Percentiles rank a stretch among this genome's conserved stretches.
These are phyloP conservation scores for Sugiyamaella pinicola DNA, from an alignment of 1,139 yeast genomes.

Conservation along the genomic window DNA sequence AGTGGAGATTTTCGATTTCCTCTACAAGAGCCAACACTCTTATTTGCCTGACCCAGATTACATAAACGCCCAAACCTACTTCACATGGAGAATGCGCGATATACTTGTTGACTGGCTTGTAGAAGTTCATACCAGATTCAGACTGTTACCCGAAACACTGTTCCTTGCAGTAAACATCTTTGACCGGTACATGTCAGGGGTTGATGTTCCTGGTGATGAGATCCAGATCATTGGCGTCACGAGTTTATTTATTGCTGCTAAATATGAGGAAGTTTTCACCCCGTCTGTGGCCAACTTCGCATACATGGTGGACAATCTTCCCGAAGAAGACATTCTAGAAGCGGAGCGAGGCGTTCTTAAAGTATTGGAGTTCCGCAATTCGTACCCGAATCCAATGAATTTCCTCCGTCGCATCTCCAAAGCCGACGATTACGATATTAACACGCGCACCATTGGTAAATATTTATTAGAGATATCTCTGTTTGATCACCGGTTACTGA, in stretches of 20 bases:
- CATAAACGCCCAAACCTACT: conserved; percentile 62
- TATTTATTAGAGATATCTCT: conserved; percentile 80
- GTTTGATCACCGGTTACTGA: conserved; percentile 79
- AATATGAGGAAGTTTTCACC: conserved; percentile 91
- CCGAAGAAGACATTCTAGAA: conserved; percentile 81
- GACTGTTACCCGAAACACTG: conserved; percentile 86
- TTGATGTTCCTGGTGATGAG: conserved; percentile 78
- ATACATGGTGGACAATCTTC: conserved; percentile 80
- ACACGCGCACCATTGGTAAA: conserved; percentile 88
- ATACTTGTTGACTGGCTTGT: conserved; percentile 94
- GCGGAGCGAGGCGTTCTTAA: conserved; percentile 85
- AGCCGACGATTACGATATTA: conserved; percentile 94
- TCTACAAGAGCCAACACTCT: conserved; percentile 70
- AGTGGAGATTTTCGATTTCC: conserved; percentile 77
- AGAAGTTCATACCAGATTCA: conserved; percentile 85
- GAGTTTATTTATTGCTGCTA: conserved; percentile 87
- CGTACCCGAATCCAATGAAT: conserved; percentile 94
- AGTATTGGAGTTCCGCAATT: conserved; percentile 73
- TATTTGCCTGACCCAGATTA: conserved; percentile 81
- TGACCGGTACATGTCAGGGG: conserved; percentile 86
- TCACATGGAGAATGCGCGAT: conserved; percentile 75
- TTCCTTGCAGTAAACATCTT: conserved; percentile 85
- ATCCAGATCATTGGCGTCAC: conserved; percentile 91
- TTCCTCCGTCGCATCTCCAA: conserved; percentile 88
- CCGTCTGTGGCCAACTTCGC: conserved; percentile 90